phyloP scores from a whole-genome alignment of 345 rosid species.

The Aquilaria malaccensis region DNA sequence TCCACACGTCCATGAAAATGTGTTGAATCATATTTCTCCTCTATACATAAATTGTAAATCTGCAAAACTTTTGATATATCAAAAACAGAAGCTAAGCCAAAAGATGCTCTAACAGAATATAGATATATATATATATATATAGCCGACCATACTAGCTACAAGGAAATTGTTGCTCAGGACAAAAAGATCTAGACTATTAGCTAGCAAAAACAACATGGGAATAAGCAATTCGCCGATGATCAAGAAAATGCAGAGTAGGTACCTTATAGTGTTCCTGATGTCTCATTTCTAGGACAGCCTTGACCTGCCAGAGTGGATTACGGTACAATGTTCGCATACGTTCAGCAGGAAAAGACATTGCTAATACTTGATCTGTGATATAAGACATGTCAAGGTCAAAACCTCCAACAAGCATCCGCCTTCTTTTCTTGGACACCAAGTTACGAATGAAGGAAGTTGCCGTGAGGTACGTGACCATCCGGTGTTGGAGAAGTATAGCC shows the following conservation, averaged over 20 bases:
- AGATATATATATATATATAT: neutral
- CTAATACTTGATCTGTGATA: constrained; percentile 61
- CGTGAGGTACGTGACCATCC: constrained; percentile 41
- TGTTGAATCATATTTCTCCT: constrained; percentile 60
- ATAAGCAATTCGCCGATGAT: neutral
- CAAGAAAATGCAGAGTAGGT: neutral
- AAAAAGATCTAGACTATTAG: neutral
- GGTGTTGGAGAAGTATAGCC: constrained; percentile 23
- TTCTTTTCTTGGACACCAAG: constrained; percentile 81
- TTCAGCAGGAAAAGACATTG: constrained; percentile 93
- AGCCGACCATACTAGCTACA: neutral
- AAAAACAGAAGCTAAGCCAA: neutral
- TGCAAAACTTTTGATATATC: constrained; percentile 12
- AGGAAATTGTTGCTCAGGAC: constrained; percentile 4
- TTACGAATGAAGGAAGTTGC: constrained; percentile 56
- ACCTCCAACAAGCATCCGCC: constrained; percentile 73
- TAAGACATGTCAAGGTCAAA: constrained; percentile 97
- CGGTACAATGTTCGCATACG: constrained; percentile 81
- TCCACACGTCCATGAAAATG: constrained; percentile 85
- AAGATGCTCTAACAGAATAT: too few relatives aligned
- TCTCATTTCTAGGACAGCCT: constrained; percentile 81
- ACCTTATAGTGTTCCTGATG: constrained; percentile 84
- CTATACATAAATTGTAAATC: constrained; percentile 85
- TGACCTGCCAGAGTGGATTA: constrained; percentile 97
- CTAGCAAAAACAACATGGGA: neutral